These are phyloP conservation scores for Magnaporthales sp. DNA, from an alignment of 2,329 filamentous ascomycete species.

Conservation along the genomic window DNA sequence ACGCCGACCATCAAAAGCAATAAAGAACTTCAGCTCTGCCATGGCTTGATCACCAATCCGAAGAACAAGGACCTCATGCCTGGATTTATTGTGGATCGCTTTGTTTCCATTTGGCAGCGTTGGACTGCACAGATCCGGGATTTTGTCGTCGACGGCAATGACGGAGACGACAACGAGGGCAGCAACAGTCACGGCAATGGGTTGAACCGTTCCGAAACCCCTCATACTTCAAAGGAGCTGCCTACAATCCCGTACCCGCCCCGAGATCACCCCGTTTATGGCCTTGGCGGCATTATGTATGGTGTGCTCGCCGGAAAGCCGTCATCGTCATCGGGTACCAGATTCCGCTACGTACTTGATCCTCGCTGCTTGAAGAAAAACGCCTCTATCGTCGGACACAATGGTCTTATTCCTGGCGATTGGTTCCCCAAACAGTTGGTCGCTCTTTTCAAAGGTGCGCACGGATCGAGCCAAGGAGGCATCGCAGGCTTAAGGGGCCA, in stretches of 20 bases:
- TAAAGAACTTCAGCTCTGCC: neutral
- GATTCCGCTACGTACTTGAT: slow-evolving; percentile 12
- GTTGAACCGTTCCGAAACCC: too few relatives aligned
- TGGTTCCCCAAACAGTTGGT: slow-evolving; percentile 48
- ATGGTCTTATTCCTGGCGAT: slow-evolving; percentile 24
- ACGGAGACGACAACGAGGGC: neutral
- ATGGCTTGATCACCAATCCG: neutral
- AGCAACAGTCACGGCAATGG: neutral
- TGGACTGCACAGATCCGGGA: neutral
- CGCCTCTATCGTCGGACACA: slow-evolving; percentile 18
- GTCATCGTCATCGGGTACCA: slow-evolving; percentile 3
- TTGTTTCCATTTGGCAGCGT: neutral
- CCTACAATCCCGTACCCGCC: slow-evolving; percentile 10
- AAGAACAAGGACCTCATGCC: neutral
- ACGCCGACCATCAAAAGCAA: neutral
- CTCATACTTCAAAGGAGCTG: too few relatives aligned
- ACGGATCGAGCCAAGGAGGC: slow-evolving; percentile 37
- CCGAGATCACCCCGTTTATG: slow-evolving; percentile 19
- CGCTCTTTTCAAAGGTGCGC: slow-evolving; percentile 42
- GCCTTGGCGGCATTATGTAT: slow-evolving; percentile 20
- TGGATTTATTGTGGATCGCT: neutral
- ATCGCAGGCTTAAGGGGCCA: slow-evolving; percentile 35
- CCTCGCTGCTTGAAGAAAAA: slow-evolving; percentile 5
- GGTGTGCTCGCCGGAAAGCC: slow-evolving; percentile 13
- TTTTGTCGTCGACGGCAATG: neutral